Evolutionary conservation across 805 yeast species (phyloP).

Genomic region (Dipodascopsis uninucleata): DNA sequence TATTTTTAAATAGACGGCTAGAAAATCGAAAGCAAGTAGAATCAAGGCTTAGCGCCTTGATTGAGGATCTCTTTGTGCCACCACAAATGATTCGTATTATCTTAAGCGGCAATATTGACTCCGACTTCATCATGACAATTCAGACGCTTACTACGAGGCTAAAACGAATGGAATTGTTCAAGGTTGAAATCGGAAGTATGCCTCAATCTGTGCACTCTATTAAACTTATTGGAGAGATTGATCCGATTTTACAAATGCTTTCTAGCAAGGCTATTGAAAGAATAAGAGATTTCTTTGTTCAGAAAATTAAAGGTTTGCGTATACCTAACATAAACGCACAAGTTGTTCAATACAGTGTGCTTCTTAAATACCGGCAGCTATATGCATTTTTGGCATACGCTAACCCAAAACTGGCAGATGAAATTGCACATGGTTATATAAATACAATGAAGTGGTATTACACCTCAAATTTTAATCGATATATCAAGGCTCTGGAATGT

Average conservation of each 20-base stretch:
- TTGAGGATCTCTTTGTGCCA: slow-evolving; percentile 70
- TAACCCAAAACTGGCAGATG: slow-evolving; percentile 61
- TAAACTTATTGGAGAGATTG: slow-evolving; percentile 18
- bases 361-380: slow-evolving; percentile 60
- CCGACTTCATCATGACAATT: slow-evolving; percentile 52
- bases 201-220: background rate
- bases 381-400: slow-evolving; percentile 54
- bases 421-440: slow-evolving; percentile 73
- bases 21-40: slow-evolving; percentile 49
- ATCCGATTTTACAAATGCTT: slow-evolving; percentile 16
- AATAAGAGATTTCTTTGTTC: slow-evolving; percentile 63
- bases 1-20: slow-evolving; percentile 47
- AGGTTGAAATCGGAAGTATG: slow-evolving; percentile 26
- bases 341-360: slow-evolving; percentile 55
- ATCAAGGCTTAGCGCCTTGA: slow-evolving; percentile 62
- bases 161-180: slow-evolving; percentile 49
- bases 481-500: slow-evolving; percentile 66
- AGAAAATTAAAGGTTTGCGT: slow-evolving; percentile 64
- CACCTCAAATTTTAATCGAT: slow-evolving; percentile 68
- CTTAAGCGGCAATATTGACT: slow-evolving; percentile 52
- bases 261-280: slow-evolving; percentile 60
- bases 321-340: slow-evolving; percentile 67
- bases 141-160: slow-evolving; percentile 55
- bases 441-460: slow-evolving; percentile 95
- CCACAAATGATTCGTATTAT: slow-evolving; percentile 64